Conservation (phyloP, 805 yeast species). For the Cyberlindnera sargentensis region DNA sequence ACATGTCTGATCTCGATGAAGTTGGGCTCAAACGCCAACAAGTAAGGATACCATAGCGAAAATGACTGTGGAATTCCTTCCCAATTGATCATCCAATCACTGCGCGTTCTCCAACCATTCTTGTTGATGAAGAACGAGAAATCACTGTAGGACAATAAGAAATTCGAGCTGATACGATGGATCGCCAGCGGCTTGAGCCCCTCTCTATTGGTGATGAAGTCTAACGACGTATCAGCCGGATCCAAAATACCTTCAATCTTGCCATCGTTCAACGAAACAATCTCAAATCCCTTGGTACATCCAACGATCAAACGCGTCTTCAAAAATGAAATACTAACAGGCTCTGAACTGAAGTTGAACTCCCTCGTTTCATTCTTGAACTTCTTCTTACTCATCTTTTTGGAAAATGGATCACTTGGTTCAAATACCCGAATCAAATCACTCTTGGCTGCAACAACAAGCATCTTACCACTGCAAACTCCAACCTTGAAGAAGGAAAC, state of each 20-base stretch:
- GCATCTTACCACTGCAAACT: constrained; percentile 79
- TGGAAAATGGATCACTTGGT: constrained; percentile 70
- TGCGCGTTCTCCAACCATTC: constrained; percentile 94
- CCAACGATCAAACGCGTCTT: constrained; percentile 90
- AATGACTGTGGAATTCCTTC: constrained; percentile 92
- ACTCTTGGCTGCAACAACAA: constrained; percentile 84
- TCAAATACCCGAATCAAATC: constrained; percentile 82
- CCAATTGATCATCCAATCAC: constrained; percentile 94
- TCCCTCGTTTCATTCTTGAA: constrained; percentile 66
- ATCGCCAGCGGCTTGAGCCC: constrained; percentile 85
- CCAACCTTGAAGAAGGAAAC: constrained; percentile 90
- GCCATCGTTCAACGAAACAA: constrained; percentile 77
- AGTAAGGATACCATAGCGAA: constrained; percentile 90
- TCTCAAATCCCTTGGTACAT: constrained; percentile 94
- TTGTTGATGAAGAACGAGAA: constrained; percentile 91
- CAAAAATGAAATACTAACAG: constrained; percentile 84
- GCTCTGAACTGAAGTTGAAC: constrained; percentile 78
- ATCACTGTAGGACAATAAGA: constrained; percentile 82
- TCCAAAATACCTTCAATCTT: constrained; percentile 86
- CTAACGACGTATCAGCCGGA: constrained; percentile 97
- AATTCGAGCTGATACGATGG: constrained; percentile 83
- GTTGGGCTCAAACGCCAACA: constrained; percentile 81
- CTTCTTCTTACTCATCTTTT: constrained; percentile 58
- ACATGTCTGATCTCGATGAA: constrained; percentile 91
- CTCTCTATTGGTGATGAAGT: constrained; percentile 82